Evolutionary conservation across 768 basidiomycete genomes (phyloP), one percentile per base, ranked within the genome.

Genomic region (Arthromyces matolae): DNA sequence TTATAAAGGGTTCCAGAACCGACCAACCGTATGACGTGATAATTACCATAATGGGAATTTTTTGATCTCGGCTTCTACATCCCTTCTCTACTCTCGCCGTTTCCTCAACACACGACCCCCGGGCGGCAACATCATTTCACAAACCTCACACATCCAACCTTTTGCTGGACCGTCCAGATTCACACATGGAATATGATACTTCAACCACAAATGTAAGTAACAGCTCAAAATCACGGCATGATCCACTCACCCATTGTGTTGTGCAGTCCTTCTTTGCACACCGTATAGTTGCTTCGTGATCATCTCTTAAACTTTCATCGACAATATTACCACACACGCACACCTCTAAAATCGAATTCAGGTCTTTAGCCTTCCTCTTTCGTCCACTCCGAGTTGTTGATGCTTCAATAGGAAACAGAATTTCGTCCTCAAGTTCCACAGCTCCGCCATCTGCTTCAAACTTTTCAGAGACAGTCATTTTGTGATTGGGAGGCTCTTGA

Each of bases 11-110:
- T n/a, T 32, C 36, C 22, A 22, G 25, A 50, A 31, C 38, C 37
- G 13, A 16, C 36, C 19, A 38, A 38, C 37, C 37, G 10, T 8
- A 38, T 38, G 37, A 38, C 37, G 20, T 38, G 19, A 38, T 45
- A 45, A 45, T 27, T 45, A 36, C 44, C 33, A 45, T 45, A 36
- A 35, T 16, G 34, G 44, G 44, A 45, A 45, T 10, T 32, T 35
- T 22, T 34, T n/a, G 34, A 36, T 23, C 19, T 36, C 19, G 12
- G 16, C 37, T 16, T n/a, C n/a, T n/a, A n/a, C n/a, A n/a, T n/a
- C n/a, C n/a, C n/a, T n/a, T n/a, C 16, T 25, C 34, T 23, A 16
- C 24, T 12, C 33, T 19, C 19, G 33, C 37, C 33, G 20, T 45
- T 36, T 45, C 20, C 19, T 24, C 23, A 23, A 18, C n/a, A 22